These are phyloP conservation scores for Penicillium paradoxum DNA, from an alignment of 495 filamentous ascomycete species.

Conservation along the genomic window DNA sequence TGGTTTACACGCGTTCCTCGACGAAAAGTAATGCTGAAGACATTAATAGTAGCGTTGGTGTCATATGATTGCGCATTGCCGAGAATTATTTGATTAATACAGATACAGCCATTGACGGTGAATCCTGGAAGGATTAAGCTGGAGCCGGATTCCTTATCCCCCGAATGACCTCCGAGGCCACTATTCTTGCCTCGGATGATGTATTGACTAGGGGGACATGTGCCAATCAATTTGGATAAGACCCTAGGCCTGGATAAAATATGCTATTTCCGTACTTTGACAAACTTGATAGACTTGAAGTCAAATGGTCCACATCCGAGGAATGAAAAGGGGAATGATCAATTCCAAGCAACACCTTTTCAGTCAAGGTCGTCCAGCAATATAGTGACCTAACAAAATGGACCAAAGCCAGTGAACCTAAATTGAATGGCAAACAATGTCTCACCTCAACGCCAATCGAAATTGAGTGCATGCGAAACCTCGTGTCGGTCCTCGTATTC, in stretches of 20 bases:
- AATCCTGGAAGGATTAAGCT: too few relatives aligned
- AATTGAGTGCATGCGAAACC: background rate
- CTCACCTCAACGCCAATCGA: slow-evolving; percentile 4
- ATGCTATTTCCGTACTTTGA: background rate
- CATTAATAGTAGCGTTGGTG: too few relatives aligned
- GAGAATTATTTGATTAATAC: too few relatives aligned
- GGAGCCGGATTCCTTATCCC: too few relatives aligned
- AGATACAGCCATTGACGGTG: too few relatives aligned
- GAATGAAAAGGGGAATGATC: background rate
- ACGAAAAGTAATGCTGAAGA: too few relatives aligned
- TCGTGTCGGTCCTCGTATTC: slow-evolving; percentile 8
- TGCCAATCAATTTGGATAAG: background rate
- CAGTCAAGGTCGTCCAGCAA: background rate
- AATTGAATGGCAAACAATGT: background rate
- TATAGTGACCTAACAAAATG: background rate
- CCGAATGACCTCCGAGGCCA: background rate
- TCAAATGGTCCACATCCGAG: background rate
- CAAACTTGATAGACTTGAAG: background rate
- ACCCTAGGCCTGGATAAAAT: background rate
- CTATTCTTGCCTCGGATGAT: background rate
- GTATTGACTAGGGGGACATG: background rate
- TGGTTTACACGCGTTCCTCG: too few relatives aligned
- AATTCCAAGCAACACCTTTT: background rate
- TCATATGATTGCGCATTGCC: too few relatives aligned
- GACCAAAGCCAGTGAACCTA: background rate